phyloP scores from a whole-genome alignment of 768 basidiomycete species.

The Austroboletus eburneus region DNA sequence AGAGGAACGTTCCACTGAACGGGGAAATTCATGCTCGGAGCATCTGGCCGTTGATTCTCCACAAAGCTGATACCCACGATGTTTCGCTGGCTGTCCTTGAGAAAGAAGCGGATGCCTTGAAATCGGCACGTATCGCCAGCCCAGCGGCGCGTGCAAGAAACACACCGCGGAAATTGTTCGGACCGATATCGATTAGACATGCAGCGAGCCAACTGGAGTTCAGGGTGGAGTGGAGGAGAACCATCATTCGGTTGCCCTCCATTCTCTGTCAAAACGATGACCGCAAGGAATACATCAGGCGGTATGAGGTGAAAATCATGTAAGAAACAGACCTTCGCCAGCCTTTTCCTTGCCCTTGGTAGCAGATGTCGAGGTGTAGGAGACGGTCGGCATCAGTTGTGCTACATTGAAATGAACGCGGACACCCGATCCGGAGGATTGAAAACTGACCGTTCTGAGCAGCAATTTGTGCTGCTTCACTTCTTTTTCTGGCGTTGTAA shows the following conservation, averaged over 20 bases:
- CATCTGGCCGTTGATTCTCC: constrained; percentile 55
- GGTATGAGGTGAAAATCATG: neutral
- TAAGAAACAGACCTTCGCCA: constrained; percentile 33
- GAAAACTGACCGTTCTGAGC: constrained; percentile 54
- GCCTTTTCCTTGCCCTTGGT: constrained; percentile 47
- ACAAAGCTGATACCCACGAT: constrained; percentile 69
- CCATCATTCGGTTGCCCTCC: constrained; percentile 25
- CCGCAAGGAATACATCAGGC: constrained; percentile 15
- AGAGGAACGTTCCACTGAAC: constrained; percentile 62
- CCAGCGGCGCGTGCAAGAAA: constrained; percentile 83
- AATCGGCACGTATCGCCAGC: constrained; percentile 86
- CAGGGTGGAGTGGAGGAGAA: constrained; percentile 46
- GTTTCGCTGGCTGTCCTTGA: constrained; percentile 54
- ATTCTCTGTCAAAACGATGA: constrained; percentile 31
- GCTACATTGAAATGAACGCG: constrained; percentile 30
- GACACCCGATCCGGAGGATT: constrained; percentile 7
- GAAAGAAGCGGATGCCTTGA: constrained; percentile 77
- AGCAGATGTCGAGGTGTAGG: constrained; percentile 34
- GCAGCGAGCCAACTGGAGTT: constrained; percentile 75
- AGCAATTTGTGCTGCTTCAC: constrained; percentile 60
- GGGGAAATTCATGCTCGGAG: constrained; percentile 59
- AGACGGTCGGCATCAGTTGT: constrained; percentile 43
- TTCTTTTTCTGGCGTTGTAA: constrained; percentile 69
- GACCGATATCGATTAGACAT: constrained; percentile 77
- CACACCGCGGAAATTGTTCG: constrained; percentile 74